Conservation (phyloP, 305 asterid genomes). For the Rubia peregrina region DNA sequence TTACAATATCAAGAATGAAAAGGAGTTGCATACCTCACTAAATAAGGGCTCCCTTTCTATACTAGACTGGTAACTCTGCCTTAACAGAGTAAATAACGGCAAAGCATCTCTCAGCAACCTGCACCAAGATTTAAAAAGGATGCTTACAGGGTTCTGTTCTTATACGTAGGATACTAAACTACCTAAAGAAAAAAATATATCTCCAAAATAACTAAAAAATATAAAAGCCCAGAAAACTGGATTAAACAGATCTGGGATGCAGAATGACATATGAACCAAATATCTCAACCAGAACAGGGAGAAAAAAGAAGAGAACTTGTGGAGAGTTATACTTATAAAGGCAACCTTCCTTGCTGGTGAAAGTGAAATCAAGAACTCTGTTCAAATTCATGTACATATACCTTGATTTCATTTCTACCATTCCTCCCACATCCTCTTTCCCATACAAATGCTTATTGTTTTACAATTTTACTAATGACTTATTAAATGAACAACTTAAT, state of each 20-base stretch:
- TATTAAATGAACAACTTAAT: too few species aligned
- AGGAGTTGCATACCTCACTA: conserved; percentile 39
- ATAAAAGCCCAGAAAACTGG: neutral
- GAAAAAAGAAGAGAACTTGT: neutral
- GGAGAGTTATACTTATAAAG: neutral
- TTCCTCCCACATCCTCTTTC: neutral
- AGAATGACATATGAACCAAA: neutral
- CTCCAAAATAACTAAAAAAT: neutral
- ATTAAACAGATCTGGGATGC: neutral
- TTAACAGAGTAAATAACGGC: conserved; percentile 79
- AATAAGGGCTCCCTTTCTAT: conserved; percentile 67
- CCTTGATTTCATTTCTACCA: neutral
- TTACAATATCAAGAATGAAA: neutral
- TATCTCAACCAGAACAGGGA: neutral
- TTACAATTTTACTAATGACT: neutral
- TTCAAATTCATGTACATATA: neutral
- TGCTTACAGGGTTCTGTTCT: conserved; percentile 3
- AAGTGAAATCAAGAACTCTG: neutral
- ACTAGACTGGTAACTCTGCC: conserved; percentile 56
- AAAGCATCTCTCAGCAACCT: conserved; percentile 93
- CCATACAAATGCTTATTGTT: neutral
- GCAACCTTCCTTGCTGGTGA: neutral
- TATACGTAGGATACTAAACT: neutral
- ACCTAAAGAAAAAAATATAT: neutral
- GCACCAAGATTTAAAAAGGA: conserved; percentile 25